These are phyloP conservation scores for Pseudocercospora vitis DNA, from an alignment of 2,329 filamentous ascomycete species.

Conservation along the genomic window DNA sequence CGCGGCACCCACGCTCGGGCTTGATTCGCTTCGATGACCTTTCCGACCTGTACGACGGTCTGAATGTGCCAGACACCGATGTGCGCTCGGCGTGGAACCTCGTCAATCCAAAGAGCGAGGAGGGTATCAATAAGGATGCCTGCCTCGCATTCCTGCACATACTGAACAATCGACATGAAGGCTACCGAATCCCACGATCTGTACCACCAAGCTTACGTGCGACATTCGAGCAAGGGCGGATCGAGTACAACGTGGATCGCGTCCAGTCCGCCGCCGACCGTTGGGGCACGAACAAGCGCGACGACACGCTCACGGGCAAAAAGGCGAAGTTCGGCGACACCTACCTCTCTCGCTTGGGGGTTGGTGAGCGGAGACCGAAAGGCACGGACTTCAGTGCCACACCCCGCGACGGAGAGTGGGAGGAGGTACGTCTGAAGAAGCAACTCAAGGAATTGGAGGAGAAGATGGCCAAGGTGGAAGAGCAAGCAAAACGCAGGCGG, in stretches of 20 bases:
- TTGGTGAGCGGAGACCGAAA: constrained; percentile 69
- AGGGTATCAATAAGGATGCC: constrained; percentile 90
- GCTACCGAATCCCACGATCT: constrained; percentile 86
- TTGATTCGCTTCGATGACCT: constrained; percentile 73
- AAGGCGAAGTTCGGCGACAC: constrained; percentile 98
- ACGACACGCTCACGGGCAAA: constrained; percentile 77
- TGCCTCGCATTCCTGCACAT: constrained; percentile 94
- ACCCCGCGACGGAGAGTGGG: constrained; percentile 89
- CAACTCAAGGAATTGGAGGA: constrained; percentile 86
- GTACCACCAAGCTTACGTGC: constrained; percentile 88
- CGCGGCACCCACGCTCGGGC: constrained; percentile 75
- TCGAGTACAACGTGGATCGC: constrained; percentile 90
- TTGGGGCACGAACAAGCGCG: constrained; percentile 77
- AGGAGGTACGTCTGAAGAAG: constrained; percentile 91
- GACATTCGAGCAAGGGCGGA: constrained; percentile 92
- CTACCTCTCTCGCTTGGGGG: constrained; percentile 85
- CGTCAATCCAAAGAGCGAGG: constrained; percentile 82
- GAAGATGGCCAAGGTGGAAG: constrained; percentile 81
- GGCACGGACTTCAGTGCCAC: constrained; percentile 89
- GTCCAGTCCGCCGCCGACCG: constrained; percentile 63
- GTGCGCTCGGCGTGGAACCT: constrained; percentile 94
- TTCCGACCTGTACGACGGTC: constrained; percentile 78
- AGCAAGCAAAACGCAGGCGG: constrained; percentile 55
- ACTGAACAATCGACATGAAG: constrained; percentile 91
- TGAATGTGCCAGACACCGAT: constrained; percentile 73